Conservation (phyloP, 371 early-diverging fungal species). For the Blastocladiella emersonii region DNA sequence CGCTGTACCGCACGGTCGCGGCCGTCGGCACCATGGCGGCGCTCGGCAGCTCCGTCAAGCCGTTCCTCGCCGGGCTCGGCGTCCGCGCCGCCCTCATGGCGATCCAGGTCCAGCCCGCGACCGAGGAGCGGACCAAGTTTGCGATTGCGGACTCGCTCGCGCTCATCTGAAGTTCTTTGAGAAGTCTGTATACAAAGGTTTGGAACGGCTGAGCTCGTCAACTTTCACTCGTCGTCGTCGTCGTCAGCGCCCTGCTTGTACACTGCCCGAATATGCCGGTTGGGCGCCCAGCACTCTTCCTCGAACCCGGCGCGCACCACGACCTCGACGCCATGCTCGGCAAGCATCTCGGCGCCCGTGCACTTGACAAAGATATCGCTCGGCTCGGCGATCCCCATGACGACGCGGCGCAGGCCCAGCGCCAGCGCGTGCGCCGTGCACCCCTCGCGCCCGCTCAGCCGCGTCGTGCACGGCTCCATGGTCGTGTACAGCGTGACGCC, state of each 20-base stretch:
- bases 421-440: slow-evolving; percentile 52
- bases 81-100: neutral
- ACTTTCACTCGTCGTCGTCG: too few species aligned
- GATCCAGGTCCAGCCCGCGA: neutral
- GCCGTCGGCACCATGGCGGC: slow-evolving; percentile 37
- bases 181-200: too few species aligned
- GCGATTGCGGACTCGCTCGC: neutral
- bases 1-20: slow-evolving; percentile 34
- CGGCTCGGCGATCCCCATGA: slow-evolving; percentile 79
- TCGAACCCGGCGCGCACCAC: slow-evolving; percentile 46
- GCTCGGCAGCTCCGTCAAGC: neutral
- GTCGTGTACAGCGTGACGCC: slow-evolving; percentile 64
- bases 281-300: slow-evolving; percentile 55
- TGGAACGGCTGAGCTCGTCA: too few species aligned
- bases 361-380: slow-evolving; percentile 58
- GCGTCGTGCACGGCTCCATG: slow-evolving; percentile 77
- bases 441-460: slow-evolving; percentile 58
- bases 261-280: slow-evolving; percentile 38
- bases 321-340: slow-evolving; percentile 47
- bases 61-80: neutral
- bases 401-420: slow-evolving; percentile 29
- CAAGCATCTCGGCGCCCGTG: slow-evolving; percentile 43
- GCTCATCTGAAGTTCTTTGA: neutral
- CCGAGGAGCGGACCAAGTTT: neutral
- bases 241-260: too few species aligned